phyloP scores from a whole-genome alignment of 805 yeast species.

The Myxozyma udenii region DNA sequence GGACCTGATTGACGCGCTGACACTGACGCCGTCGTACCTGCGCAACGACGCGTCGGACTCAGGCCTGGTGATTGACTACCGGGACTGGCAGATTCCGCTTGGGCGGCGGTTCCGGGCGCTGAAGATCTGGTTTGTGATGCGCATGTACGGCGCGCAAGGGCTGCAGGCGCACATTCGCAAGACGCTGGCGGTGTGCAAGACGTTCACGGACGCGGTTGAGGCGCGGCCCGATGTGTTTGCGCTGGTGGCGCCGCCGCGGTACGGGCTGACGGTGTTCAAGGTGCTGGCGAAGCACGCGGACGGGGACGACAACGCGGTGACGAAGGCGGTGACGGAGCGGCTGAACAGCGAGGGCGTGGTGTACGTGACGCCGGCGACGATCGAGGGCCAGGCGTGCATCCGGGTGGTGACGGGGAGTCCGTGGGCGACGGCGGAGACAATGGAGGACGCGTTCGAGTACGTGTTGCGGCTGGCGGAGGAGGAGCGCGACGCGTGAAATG shows the following conservation, averaged over 20 bases:
- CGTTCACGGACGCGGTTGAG: constrained; percentile 19
- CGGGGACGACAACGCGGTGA: constrained; percentile 13
- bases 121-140: constrained; percentile 33
- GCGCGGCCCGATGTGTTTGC: constrained; percentile 18
- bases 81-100: constrained; percentile 33
- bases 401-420: constrained; percentile 32
- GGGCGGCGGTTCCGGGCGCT: constrained; percentile 32
- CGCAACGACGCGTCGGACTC: constrained; percentile 28
- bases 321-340: constrained; percentile 24
- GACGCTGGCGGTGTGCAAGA: constrained; percentile 20
- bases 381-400: constrained; percentile 19
- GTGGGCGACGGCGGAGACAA: constrained; percentile 22
- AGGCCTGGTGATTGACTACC: constrained; percentile 31
- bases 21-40: constrained; percentile 30
- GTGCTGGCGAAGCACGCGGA: constrained; percentile 15
- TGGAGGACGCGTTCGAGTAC: constrained; percentile 17
- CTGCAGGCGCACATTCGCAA: constrained; percentile 27
- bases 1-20: constrained; percentile 28
- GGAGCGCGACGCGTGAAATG: constrained; percentile 12
- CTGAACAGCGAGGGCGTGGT: constrained; percentile 21
- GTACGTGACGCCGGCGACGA: constrained; percentile 27
- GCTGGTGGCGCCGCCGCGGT: constrained; percentile 23
- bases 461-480: constrained; percentile 20
- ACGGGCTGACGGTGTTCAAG: constrained; percentile 30
- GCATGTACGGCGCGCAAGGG: constrained; percentile 29